phyloP scores from a whole-genome alignment of 2,329 filamentous ascomycete genomes.

The Fusarium sororula region DNA sequence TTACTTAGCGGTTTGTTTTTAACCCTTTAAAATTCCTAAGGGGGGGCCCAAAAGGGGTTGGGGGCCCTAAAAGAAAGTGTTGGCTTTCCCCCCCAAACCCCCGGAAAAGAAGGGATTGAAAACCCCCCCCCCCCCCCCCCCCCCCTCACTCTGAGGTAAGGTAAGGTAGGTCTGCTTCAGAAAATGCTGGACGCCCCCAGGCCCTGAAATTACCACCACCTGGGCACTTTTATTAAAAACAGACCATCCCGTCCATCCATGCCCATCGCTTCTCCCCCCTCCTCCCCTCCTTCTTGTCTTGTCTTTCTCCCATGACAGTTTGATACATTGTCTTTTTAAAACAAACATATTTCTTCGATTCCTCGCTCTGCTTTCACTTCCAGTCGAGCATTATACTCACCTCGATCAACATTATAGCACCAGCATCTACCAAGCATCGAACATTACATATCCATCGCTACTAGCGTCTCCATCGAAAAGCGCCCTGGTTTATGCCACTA shows the following conservation, averaged over 20 bases:
- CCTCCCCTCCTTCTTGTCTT: constrained; percentile 42
- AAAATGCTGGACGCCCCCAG: constrained; percentile 30
- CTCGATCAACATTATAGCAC: constrained; percentile 3
- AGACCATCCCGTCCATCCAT: constrained; percentile 44
- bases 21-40: too few species aligned
- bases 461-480: constrained; percentile 30
- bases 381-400: constrained; percentile 18
- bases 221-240: constrained; percentile 43
- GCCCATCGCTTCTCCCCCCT: constrained; percentile 35
- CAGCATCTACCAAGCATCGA: constrained; percentile 1
- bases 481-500: constrained; percentile 40
- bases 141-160: constrained; percentile 7
- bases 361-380: constrained; percentile 21
- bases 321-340: constrained; percentile 32
- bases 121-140: constrained; percentile 36
- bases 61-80: too few species aligned
- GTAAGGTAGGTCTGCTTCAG: not conserved
- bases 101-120: too few species aligned
- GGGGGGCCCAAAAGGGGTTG: too few species aligned
- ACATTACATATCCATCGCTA: constrained; percentile 4
- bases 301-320: constrained; percentile 36
- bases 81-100: too few species aligned
- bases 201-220: constrained; percentile 40
- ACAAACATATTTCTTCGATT: constrained; percentile 26
- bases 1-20: too few species aligned